A percentile compares a stretch with the other conserved stretches of the same genome.
These are phyloP conservation scores for Alternaria novae-zelandiae DNA, from an alignment of 2,329 filamentous ascomycete genomes.

Conservation along the genomic window DNA sequence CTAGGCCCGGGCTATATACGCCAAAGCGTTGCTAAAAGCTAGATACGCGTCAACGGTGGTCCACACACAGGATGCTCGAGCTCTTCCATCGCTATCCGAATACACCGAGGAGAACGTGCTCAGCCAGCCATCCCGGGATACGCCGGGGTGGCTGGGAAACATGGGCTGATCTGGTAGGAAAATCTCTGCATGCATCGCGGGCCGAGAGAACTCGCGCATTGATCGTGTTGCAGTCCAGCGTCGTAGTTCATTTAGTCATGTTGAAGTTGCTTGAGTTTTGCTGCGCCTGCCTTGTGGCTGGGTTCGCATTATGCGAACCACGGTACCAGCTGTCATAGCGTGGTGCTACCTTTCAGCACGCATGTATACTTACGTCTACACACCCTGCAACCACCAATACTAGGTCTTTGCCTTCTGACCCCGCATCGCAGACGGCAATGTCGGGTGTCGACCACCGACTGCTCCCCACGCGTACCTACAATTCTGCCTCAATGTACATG, in stretches of 20 bases:
- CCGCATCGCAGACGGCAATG: conserved; percentile 8
- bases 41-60: conserved; percentile 25
- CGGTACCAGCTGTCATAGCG: conserved; percentile 9
- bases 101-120: conserved; percentile 21
- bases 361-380: conserved; percentile 4
- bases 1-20: conserved; percentile 8
- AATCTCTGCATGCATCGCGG: conserved; percentile 33
- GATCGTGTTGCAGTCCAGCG: conserved; percentile 10
- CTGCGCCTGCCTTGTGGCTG: conserved; percentile 8
- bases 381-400: conserved; percentile 1
- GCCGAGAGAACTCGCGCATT: conserved; percentile 25
- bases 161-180: conserved; percentile 23
- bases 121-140: conserved; percentile 17
- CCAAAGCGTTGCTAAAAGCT: conserved; percentile 7
- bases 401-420: conserved; percentile 3
- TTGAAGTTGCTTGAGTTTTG: conserved; percentile 1
- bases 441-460: conserved; percentile 7
- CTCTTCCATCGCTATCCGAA: conserved; percentile 19
- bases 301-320: conserved; percentile 16
- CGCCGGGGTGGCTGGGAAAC: conserved; percentile 17
- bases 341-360: conserved; percentile 1
- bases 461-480: background rate
- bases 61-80: conserved; percentile 13
- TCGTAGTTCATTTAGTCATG: conserved; percentile 5
- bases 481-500: background rate